Percentiles rank a stretch among this genome's conserved stretches.
These are phyloP conservation scores for Thelonectria rubi DNA, from an alignment of 2,329 filamentous ascomycete genomes.

Conservation along the genomic window DNA sequence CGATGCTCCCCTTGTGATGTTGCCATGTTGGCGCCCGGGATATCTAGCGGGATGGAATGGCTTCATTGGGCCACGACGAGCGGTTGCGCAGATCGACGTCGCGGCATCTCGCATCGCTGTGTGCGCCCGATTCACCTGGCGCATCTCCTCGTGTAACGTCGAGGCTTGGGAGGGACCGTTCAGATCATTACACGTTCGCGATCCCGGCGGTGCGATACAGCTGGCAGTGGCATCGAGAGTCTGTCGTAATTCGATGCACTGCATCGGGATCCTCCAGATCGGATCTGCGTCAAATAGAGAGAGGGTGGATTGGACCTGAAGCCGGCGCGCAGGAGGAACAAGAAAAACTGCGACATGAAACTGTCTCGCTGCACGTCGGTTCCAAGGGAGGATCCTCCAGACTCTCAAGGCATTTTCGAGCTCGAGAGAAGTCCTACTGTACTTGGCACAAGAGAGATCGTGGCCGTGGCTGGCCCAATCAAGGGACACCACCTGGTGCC, in stretches of 20 bases:
- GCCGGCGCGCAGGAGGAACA: neutral
- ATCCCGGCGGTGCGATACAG: neutral
- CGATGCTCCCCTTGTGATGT: neutral
- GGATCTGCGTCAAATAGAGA: constrained; percentile 1
- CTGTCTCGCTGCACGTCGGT: neutral
- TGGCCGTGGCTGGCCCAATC: neutral
- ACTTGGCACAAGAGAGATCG: neutral
- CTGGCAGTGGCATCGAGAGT: neutral
- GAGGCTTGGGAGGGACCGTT: neutral
- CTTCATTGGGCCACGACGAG: constrained; percentile 17
- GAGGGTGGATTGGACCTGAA: neutral
- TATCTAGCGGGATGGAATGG: neutral
- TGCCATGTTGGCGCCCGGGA: neutral
- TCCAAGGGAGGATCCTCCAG: neutral
- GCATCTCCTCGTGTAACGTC: constrained; percentile 16
- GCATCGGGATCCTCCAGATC: neutral
- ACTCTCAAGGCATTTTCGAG: neutral
- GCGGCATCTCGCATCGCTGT: constrained; percentile 32
- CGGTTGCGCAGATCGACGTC: constrained; percentile 31
- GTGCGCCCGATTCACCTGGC: constrained; percentile 21
- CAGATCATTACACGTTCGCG: constrained; percentile 6
- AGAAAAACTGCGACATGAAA: neutral
- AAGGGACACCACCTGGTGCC: neutral
- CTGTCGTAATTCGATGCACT: neutral
- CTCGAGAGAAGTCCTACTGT: neutral